Evolutionary conservation across 306 rosid species (phyloP).

Genomic region (Cucumis hystrix): DNA sequence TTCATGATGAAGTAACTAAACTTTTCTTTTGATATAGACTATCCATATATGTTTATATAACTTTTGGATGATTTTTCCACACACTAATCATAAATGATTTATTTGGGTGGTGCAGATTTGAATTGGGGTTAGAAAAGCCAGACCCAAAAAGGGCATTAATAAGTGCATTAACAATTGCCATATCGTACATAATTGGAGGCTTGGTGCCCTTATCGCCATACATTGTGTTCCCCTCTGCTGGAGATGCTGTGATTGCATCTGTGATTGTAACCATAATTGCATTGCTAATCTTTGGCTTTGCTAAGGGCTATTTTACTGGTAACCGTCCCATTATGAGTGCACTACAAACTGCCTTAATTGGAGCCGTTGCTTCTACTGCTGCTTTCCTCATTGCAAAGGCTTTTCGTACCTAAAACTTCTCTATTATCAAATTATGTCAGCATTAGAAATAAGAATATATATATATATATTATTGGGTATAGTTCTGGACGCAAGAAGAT

Average conservation of each 20-base stretch:
- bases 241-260: conserved; percentile 51
- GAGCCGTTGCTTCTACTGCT: conserved; percentile 82
- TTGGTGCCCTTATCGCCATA: conserved; percentile 64
- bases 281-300: conserved; percentile 59
- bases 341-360: conserved; percentile 62
- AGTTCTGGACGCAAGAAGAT: too few relatives aligned
- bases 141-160: conserved; percentile 81
- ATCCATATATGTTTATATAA: too few relatives aligned
- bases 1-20: conserved; percentile 83
- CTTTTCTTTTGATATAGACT: not conserved
- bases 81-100: too few relatives aligned
- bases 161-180: conserved; percentile 77
- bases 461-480: too few relatives aligned
- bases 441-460: too few relatives aligned
- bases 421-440: too few relatives aligned
- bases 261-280: conserved; percentile 54
- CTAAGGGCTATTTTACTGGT: conserved; percentile 77
- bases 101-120: conserved; percentile 39
- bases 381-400: conserved; percentile 71
- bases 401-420: conserved; percentile 16
- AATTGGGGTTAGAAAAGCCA: conserved; percentile 81
- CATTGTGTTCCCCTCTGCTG: conserved; percentile 42
- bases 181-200: conserved; percentile 67
- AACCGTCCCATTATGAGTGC: conserved; percentile 63
- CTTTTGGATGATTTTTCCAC: too few relatives aligned